Evolutionary conservation across 306 rosid genomes (phyloP).

Genomic region (Lagenaria siceraria): DNA sequence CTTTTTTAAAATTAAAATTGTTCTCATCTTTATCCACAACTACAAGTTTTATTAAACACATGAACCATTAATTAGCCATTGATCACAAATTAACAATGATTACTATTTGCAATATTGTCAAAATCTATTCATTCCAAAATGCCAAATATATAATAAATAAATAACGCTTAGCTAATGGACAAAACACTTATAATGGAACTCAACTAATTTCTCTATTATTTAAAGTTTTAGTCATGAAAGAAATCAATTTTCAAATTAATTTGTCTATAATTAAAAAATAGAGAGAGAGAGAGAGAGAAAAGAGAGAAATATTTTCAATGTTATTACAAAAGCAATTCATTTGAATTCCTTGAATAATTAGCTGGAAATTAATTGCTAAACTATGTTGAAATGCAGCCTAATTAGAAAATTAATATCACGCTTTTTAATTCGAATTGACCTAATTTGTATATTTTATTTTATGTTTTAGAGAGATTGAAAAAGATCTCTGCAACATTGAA

Average conservation of each 20-base stretch:
- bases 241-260: neutral
- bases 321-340: neutral
- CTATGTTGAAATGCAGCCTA: no score
- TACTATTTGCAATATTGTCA: neutral
- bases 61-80: neutral
- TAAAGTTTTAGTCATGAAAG: neutral
- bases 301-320: neutral
- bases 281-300: fast-evolving
- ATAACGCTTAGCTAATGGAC: neutral
- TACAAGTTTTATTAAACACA: neutral
- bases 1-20: neutral
- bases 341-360: neutral
- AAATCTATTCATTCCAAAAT: neutral
- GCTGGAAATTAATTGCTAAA: no score
- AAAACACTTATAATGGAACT: neutral
- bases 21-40: neutral
- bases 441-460: no score
- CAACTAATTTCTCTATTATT: neutral
- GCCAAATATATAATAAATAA: neutral
- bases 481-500: no score
- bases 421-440: no score
- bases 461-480: no score
- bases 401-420: no score
- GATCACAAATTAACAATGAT: neutral
- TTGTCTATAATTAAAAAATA: neutral